phyloP scores from a whole-genome alignment of 495 filamentous ascomycete species.

The Entonaema liquescens region DNA sequence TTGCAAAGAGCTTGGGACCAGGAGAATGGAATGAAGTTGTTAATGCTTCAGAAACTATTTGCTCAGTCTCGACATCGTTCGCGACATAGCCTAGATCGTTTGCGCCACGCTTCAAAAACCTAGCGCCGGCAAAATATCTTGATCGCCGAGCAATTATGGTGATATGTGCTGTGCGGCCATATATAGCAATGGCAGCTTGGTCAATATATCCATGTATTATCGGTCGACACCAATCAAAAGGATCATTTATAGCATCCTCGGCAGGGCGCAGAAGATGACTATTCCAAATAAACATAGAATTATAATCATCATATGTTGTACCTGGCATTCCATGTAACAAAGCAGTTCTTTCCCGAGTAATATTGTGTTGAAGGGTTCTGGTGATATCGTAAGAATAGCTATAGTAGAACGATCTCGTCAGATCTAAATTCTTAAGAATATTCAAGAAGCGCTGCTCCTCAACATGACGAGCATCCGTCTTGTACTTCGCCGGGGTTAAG shows the following conservation, averaged over 20 bases:
- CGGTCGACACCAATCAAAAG: constrained; percentile 95
- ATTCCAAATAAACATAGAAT: constrained; percentile 99
- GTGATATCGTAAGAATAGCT: constrained; percentile 99
- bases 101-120: constrained; percentile 92
- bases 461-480: constrained; percentile 77
- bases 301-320: constrained; percentile 71
- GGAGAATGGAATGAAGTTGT: constrained; percentile 96
- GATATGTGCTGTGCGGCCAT: constrained; percentile 86
- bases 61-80: constrained; percentile 99
- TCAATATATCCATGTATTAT: constrained; percentile 97
- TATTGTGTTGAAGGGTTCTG: constrained; percentile 89
- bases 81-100: constrained; percentile 97
- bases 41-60: constrained; percentile 92
- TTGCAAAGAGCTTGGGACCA: constrained; percentile 84
- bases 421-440: constrained; percentile 89
- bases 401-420: constrained; percentile 94
- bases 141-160: constrained; percentile 93
- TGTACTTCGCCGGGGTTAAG: constrained; percentile 75
- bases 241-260: constrained; percentile 71
- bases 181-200: constrained; percentile 83
- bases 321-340: constrained; percentile 69
- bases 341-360: constrained; percentile 78
- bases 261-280: constrained; percentile 85
- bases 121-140: constrained; percentile 90
- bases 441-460: constrained; percentile 90